These are phyloP conservation scores for Triangularia verruculosa DNA, from an alignment of 2,329 filamentous ascomycete genomes.

Conservation along the genomic window DNA sequence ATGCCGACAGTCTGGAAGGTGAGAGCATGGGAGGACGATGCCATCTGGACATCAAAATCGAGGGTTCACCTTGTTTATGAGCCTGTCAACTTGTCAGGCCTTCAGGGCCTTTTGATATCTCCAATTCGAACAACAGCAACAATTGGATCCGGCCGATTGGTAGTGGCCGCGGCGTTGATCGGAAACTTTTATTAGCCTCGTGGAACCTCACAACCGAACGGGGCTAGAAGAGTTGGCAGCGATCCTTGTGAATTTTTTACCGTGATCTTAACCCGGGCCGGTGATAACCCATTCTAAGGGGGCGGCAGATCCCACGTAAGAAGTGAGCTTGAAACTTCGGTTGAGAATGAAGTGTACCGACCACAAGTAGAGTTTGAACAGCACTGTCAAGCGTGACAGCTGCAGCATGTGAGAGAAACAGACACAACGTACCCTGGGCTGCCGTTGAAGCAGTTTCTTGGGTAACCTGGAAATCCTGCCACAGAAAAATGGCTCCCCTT, in stretches of 20 bases:
- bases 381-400: slow-evolving; percentile 3
- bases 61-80: slow-evolving; percentile 5
- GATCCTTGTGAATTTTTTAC: slow-evolving; percentile 13
- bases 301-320: background rate
- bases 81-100: slow-evolving; percentile 3
- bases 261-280: background rate
- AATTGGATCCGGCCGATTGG: slow-evolving; percentile 22
- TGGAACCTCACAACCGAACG: slow-evolving; percentile 28
- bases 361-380: background rate
- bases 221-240: slow-evolving; percentile 16
- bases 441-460: slow-evolving; percentile 5
- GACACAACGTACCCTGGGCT: background rate
- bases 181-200: slow-evolving; percentile 21
- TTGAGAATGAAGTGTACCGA: background rate
- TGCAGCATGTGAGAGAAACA: slow-evolving; percentile 9
- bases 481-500: slow-evolving; percentile 13
- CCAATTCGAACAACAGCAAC: background rate
- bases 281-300: background rate
- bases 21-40: background rate
- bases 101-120: background rate
- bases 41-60: background rate
- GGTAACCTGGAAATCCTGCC: background rate
- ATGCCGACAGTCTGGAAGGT: background rate
- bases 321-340: background rate
- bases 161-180: background rate